Percentiles rank a stretch among this genome's conserved stretches.
phyloP scores from a whole-genome alignment of 345 rosid species.

The Rhizophora mangle region DNA sequence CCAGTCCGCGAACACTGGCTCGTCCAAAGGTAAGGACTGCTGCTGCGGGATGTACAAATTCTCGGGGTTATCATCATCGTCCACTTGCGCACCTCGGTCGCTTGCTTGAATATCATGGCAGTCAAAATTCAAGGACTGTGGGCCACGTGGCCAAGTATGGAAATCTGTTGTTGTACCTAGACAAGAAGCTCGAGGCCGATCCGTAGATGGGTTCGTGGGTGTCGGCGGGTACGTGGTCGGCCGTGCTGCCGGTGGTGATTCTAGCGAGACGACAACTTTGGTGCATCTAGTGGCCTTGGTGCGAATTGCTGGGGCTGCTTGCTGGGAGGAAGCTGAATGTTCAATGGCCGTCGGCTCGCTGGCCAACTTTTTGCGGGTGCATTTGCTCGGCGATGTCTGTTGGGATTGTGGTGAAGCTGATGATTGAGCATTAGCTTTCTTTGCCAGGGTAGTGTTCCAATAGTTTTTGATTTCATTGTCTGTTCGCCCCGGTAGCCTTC shows the following conservation, averaged over 20 bases:
- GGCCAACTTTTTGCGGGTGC: background rate
- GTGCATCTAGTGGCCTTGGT: conserved; percentile 35
- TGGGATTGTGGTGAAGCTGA: background rate
- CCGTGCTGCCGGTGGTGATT: background rate
- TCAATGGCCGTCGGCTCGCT: background rate
- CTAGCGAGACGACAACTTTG: conserved; percentile 19
- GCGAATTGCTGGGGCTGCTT: conserved; percentile 24
- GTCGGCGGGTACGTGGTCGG: background rate
- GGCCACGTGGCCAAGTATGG: background rate
- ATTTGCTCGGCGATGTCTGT: background rate
- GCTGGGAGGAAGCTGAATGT: background rate
- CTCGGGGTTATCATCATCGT: background rate
- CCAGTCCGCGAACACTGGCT: conserved; percentile 22
- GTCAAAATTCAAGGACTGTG: conserved; percentile 22
- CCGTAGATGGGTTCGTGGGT: background rate
- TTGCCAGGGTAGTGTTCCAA: conserved; percentile 55
- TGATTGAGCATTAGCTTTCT: conserved; percentile 30
- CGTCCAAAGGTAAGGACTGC: background rate
- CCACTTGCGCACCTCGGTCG: background rate
- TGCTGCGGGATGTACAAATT: background rate
- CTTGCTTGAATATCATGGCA: background rate
- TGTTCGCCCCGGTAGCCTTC: conserved; percentile 65
- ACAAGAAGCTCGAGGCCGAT: background rate
- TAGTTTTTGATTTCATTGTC: conserved; percentile 67
- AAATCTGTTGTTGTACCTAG: background rate